Evolutionary conservation across 1,284 basidiomycete species (phyloP).

Genomic region (Apiotrichum gracile): DNA sequence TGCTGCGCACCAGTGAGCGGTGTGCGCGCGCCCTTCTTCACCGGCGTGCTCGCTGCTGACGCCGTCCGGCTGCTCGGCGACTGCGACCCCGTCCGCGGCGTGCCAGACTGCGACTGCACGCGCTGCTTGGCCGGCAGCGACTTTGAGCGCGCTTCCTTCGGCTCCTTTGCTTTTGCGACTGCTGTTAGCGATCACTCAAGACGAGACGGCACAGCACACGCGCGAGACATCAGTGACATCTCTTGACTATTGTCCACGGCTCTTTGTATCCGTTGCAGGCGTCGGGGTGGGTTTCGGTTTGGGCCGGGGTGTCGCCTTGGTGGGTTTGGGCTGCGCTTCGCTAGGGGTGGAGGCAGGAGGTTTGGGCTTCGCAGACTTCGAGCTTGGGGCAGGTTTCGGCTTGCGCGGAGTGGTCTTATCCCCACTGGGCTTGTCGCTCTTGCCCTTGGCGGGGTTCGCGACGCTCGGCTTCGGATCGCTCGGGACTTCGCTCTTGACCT

Average conservation of each 20-base stretch:
- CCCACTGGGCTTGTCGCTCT: neutral
- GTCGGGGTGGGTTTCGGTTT: neutral
- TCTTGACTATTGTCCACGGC: constrained; percentile 15
- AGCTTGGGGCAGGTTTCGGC: too few relatives aligned
- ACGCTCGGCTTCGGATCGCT: neutral
- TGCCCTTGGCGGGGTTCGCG: neutral
- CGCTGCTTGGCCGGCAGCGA: constrained; percentile 39
- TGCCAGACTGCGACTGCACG: neutral
- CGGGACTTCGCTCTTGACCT: constrained; percentile 1
- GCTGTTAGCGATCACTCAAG: constrained; percentile 12
- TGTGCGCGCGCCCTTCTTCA: constrained; percentile 48
- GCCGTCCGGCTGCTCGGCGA: constrained; percentile 17
- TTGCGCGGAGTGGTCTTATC: too few relatives aligned
- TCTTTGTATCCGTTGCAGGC: neutral
- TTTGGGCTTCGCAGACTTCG: too few relatives aligned
- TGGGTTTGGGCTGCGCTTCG: too few relatives aligned
- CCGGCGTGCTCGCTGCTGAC: constrained; percentile 18
- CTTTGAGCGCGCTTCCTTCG: constrained; percentile 23
- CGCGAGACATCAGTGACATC: constrained; percentile 20
- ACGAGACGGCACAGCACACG: neutral
- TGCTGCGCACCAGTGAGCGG: constrained; percentile 10
- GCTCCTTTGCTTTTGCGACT: constrained; percentile 29
- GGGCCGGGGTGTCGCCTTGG: neutral
- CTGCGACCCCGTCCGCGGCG: neutral
- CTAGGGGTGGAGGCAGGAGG: too few relatives aligned